Base-by-base conservation (phyloP, 108 stramenopile genomes). In the Tribonema minus region DNA sequence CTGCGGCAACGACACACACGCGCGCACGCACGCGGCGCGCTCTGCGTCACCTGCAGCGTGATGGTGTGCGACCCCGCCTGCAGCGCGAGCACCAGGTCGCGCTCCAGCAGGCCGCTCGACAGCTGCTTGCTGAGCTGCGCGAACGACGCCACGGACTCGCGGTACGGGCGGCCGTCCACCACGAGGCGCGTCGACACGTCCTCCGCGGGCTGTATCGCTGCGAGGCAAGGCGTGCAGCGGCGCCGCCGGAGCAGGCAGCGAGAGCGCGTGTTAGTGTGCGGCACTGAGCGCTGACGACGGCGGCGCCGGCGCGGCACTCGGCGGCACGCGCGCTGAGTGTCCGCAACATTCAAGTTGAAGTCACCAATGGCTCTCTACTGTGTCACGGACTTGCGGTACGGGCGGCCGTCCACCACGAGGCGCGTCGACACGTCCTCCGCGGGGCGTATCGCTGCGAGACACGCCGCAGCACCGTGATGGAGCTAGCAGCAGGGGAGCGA, bases 141-240 rank as follows among this genome's bases (percentile, higher is more conserved):
- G 35, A 38, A 81, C 7, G 71, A 39, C 1, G 63, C 54, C 12
- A 65, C 3, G 2, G 67, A 40, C 62, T 87, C 86, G 3, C 77
- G 69, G 58, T 80, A 87, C 2, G 86, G 61, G n/a, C 71, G 61
- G 29, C 79, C 82, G 29, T 85, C 82, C 9, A 84, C 82, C 6
- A 80, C 59, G 26, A 86, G 35, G 7, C 85, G 76, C 33, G 77
- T 39, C 30, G 68, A 60, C 4, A 79, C 26, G 26, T 68, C 68
- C 35, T 79, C 68, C 7, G 74, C 63, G 25, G 64, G 46, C n/a
- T 75, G 74, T 20, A 60, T 54, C 30, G 64, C 74, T 75, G 64
- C 25, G 15, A 58, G 15, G 6, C 15, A 28, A 7, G 25, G 35
- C 0, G 35, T 64, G 2, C 25, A 5, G n/a, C n/a, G n/a, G n/a